Percentiles rank a stretch among this genome's conserved stretches.
These are phyloP conservation scores for Orychophragmus violaceus DNA, from an alignment of 345 rosid genomes.

Conservation along the genomic window DNA sequence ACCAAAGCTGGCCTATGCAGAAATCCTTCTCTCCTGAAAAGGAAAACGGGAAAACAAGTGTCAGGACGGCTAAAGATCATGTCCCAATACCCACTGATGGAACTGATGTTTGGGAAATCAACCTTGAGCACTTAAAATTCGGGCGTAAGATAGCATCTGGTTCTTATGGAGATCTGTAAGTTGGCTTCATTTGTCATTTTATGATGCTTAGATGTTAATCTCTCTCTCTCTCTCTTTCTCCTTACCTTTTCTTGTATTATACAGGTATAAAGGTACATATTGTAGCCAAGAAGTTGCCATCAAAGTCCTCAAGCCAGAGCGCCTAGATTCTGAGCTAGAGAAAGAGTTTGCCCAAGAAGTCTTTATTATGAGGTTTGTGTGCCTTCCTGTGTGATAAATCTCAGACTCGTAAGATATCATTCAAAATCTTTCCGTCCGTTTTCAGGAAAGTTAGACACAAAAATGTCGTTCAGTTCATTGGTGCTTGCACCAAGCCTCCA, in stretches of 20 bases:
- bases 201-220: slow-evolving; percentile 8
- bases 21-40: slow-evolving; percentile 43
- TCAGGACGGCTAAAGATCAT: slow-evolving; percentile 37
- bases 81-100: slow-evolving; percentile 88
- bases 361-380: slow-evolving; percentile 79
- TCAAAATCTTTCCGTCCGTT: slow-evolving; percentile 1
- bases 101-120: slow-evolving; percentile 96
- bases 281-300: slow-evolving; percentile 97
- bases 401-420: background rate
- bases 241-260: slow-evolving; percentile 3
- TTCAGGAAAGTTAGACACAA: slow-evolving; percentile 93
- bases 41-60: slow-evolving; percentile 34
- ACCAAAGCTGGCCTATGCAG: slow-evolving; percentile 48
- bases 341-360: slow-evolving; percentile 98
- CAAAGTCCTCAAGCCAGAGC: slow-evolving; percentile 93
- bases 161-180: slow-evolving; percentile 96
- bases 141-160: slow-evolving; percentile 91
- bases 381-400: slow-evolving; percentile 1
- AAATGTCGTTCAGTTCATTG: slow-evolving; percentile 94
- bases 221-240: background rate
- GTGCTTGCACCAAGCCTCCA: slow-evolving; percentile 96
- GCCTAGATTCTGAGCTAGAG: slow-evolving; percentile 70
- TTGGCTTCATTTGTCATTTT: slow-evolving; percentile 15
- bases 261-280: slow-evolving; percentile 89
- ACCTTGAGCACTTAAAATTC: slow-evolving; percentile 58